phyloP scores from a whole-genome alignment of 768 basidiomycete species.

The Arthromyces matolae region DNA sequence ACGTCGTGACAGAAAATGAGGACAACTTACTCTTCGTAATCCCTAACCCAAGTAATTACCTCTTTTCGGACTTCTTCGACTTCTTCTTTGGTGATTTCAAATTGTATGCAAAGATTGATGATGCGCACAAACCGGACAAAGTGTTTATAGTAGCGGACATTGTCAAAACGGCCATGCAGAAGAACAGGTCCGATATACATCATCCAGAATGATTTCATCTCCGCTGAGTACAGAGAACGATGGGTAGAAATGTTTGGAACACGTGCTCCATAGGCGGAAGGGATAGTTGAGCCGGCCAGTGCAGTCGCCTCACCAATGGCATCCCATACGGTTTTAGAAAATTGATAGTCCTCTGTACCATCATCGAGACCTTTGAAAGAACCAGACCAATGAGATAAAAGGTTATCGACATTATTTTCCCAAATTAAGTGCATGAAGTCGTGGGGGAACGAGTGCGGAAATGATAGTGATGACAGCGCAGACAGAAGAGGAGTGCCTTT shows the following conservation, averaged over 20 bases:
- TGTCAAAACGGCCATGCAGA: constrained; percentile 19
- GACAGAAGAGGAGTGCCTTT: constrained; percentile 32
- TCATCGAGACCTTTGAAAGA: constrained; percentile 34
- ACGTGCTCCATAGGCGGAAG: constrained; percentile 22
- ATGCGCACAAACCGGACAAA: constrained; percentile 32
- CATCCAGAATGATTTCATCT: constrained; percentile 22
- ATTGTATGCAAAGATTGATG: constrained; percentile 29
- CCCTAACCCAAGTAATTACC: constrained; percentile 26
- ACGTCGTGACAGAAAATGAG: neutral
- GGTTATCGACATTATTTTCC: constrained; percentile 37
- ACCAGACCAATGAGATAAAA: constrained; percentile 37
- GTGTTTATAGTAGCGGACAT: constrained; percentile 31
- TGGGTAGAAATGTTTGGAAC: constrained; percentile 26
- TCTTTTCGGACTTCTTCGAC: constrained; percentile 19
- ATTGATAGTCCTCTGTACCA: constrained; percentile 22
- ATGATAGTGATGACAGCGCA: constrained; percentile 27
- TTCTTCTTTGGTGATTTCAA: constrained; percentile 21
- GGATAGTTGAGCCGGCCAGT: constrained; percentile 25
- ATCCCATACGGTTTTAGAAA: constrained; percentile 28
- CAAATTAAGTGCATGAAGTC: constrained; percentile 46
- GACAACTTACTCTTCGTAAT: constrained; percentile 20
- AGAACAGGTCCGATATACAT: constrained; percentile 22
- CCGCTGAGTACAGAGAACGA: constrained; percentile 15
- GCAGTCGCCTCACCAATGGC: constrained; percentile 29
- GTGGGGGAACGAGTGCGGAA: constrained; percentile 37